phyloP scores from a whole-genome alignment of 2,329 filamentous ascomycete genomes.

The Xylariaceae sp. region DNA sequence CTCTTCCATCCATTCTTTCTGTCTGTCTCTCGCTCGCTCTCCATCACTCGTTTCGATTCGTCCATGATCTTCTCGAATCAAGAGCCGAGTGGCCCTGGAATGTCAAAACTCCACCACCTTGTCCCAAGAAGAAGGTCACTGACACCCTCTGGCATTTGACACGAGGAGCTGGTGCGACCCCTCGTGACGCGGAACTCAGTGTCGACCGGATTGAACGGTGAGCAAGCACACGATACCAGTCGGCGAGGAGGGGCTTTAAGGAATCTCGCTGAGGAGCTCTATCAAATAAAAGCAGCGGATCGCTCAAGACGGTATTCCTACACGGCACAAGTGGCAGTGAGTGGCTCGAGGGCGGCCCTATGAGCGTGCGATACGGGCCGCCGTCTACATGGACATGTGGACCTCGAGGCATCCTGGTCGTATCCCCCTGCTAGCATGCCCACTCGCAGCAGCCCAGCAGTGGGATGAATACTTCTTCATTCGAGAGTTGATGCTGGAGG shows the following conservation, averaged over 20 bases:
- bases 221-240: conserved; percentile 25
- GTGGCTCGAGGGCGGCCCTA: conserved; percentile 30
- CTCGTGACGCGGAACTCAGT: conserved; percentile 23
- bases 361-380: conserved; percentile 28
- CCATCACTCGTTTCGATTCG: conserved; percentile 12
- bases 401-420: conserved; percentile 23
- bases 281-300: conserved; percentile 29
- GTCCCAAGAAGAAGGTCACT: conserved; percentile 1
- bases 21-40: too few species aligned
- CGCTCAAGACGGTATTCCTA: conserved; percentile 24
- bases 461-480: conserved; percentile 12
- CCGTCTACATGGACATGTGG: conserved; percentile 27
- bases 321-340: conserved; percentile 27
- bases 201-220: conserved; percentile 22
- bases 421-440: conserved; percentile 26
- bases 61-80: conserved; percentile 19
- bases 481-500: conserved; percentile 18
- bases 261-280: conserved; percentile 20
- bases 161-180: conserved; percentile 3
- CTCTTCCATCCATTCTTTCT: conserved; percentile 11
- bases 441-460: not conserved
- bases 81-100: too few species aligned
- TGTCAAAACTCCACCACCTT: not conserved
- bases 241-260: conserved; percentile 24
- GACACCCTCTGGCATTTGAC: not conserved